phyloP scores from a whole-genome alignment of 306 rosid genomes.

The Fagus crenata region DNA sequence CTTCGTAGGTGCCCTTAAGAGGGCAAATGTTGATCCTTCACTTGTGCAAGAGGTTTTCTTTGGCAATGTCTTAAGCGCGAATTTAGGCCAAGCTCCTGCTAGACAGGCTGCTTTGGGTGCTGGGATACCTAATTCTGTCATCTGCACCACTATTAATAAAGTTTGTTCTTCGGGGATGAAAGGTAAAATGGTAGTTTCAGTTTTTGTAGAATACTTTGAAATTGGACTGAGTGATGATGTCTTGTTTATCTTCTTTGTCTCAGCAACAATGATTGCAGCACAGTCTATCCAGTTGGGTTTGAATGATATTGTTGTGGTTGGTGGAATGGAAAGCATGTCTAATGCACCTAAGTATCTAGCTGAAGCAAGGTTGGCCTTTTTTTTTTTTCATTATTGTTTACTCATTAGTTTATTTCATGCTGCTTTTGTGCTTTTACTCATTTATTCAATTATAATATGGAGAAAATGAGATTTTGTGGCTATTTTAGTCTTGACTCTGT shows the following conservation, averaged over 20 bases:
- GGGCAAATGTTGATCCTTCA: constrained; percentile 78
- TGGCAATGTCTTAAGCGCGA: constrained; percentile 90
- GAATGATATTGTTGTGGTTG: constrained; percentile 74
- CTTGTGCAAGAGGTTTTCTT: constrained; percentile 93
- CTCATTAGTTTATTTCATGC: background rate
- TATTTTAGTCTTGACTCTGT: background rate
- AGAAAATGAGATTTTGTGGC: background rate
- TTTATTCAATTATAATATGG: background rate
- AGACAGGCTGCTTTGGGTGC: constrained; percentile 95
- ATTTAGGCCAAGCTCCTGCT: constrained; percentile 96
- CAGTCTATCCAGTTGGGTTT: constrained; percentile 69
- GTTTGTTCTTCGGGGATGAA: constrained; percentile 92
- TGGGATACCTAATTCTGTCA: constrained; percentile 70
- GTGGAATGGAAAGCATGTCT: constrained; percentile 99
- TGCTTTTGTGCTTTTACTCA: background rate
- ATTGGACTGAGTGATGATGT: constrained; percentile 12
- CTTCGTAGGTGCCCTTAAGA: constrained; percentile 68
- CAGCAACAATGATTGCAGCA: constrained; percentile 91
- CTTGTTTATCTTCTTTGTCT: constrained; percentile 22
- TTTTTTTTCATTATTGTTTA: constrained; percentile 6
- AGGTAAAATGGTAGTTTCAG: constrained; percentile 42
- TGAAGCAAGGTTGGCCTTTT: constrained; percentile 59
- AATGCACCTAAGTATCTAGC: constrained; percentile 82
- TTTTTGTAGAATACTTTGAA: background rate
- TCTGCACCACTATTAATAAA: constrained; percentile 91